Evolutionary conservation across 2,329 filamentous ascomycete genomes (phyloP).

Genomic region (Paramyrothecium roridum): DNA sequence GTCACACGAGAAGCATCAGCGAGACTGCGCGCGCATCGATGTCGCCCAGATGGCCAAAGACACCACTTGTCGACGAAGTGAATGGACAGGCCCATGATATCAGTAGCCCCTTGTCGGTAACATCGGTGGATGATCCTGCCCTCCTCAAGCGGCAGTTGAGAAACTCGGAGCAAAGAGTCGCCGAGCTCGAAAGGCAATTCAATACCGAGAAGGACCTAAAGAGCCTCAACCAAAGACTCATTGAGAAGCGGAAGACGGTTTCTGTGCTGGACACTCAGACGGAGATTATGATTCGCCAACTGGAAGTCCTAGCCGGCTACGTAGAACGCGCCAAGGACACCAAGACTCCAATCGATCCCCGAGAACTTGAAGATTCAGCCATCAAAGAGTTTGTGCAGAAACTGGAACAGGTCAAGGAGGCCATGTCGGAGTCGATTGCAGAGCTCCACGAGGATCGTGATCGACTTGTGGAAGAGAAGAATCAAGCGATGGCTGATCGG

Average conservation of each 20-base stretch:
- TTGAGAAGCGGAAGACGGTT: conserved; percentile 94
- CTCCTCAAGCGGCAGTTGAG: conserved; percentile 73
- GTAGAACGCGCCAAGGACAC: conserved; percentile 82
- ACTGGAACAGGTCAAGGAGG: conserved; percentile 58
- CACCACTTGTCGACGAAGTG: conserved; percentile 57
- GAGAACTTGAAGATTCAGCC: conserved; percentile 80
- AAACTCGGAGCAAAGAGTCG: conserved; percentile 78
- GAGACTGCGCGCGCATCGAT: conserved; percentile 62
- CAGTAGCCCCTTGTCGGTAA: conserved; percentile 67
- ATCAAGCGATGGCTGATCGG: conserved; percentile 76
- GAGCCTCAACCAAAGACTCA: conserved; percentile 80
- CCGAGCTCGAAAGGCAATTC: conserved; percentile 82
- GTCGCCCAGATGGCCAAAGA: conserved; percentile 69
- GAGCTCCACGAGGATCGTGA: conserved; percentile 69
- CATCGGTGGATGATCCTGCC: conserved; percentile 62
- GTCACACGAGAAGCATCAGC: conserved; percentile 61
- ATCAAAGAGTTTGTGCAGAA: conserved; percentile 88
- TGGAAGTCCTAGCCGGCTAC: conserved; percentile 86
- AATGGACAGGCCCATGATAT: conserved; percentile 55
- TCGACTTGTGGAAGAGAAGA: conserved; percentile 79
- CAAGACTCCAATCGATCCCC: conserved; percentile 75
- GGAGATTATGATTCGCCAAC: conserved; percentile 89
- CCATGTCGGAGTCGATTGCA: conserved; percentile 56
- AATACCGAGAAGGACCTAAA: conserved; percentile 62
- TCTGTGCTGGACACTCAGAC: conserved; percentile 91